Conservation (phyloP, 1,284 basidiomycete genomes). For the Psilocybe mexicana region DNA sequence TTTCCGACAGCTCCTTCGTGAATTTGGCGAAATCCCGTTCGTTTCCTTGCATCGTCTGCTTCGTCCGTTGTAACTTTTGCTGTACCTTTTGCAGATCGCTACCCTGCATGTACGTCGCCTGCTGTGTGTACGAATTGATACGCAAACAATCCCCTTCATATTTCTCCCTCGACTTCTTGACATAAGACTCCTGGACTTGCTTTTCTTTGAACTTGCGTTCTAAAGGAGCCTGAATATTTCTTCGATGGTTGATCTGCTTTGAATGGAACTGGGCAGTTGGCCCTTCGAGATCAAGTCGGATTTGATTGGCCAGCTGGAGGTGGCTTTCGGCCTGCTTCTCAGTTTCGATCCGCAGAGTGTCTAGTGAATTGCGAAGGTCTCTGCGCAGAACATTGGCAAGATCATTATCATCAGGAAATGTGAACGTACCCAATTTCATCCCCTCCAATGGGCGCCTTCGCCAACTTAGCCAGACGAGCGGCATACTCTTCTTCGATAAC, state of each 20-base stretch:
- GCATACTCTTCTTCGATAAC: slow-evolving; percentile 95
- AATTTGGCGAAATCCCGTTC: slow-evolving; percentile 91
- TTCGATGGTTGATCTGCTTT: slow-evolving; percentile 73
- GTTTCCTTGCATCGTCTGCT: slow-evolving; percentile 86
- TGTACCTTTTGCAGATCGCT: slow-evolving; percentile 89
- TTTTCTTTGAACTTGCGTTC: slow-evolving; percentile 90
- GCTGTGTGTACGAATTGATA: slow-evolving; percentile 93
- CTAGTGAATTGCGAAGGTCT: slow-evolving; percentile 76
- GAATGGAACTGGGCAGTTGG: slow-evolving; percentile 64
- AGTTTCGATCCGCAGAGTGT: slow-evolving; percentile 80
- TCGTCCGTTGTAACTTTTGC: slow-evolving; percentile 82
- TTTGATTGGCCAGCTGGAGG: slow-evolving; percentile 65
- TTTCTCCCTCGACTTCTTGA: slow-evolving; percentile 87
- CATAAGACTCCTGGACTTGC: slow-evolving; percentile 81
- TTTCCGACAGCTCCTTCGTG: slow-evolving; percentile 76
- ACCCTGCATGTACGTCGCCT: slow-evolving; percentile 86
- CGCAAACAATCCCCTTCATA: slow-evolving; percentile 92
- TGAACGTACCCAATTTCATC: slow-evolving; percentile 87
- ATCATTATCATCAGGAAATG: background rate
- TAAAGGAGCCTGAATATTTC: slow-evolving; percentile 66
- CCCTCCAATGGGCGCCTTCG: slow-evolving; percentile 77
- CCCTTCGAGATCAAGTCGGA: slow-evolving; percentile 77
- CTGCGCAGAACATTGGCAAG: slow-evolving; percentile 38
- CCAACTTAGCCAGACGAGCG: slow-evolving; percentile 77
- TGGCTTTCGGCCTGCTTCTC: slow-evolving; percentile 78